phyloP scores from a whole-genome alignment of 495 filamentous ascomycete genomes.

The Letharia lupina region DNA sequence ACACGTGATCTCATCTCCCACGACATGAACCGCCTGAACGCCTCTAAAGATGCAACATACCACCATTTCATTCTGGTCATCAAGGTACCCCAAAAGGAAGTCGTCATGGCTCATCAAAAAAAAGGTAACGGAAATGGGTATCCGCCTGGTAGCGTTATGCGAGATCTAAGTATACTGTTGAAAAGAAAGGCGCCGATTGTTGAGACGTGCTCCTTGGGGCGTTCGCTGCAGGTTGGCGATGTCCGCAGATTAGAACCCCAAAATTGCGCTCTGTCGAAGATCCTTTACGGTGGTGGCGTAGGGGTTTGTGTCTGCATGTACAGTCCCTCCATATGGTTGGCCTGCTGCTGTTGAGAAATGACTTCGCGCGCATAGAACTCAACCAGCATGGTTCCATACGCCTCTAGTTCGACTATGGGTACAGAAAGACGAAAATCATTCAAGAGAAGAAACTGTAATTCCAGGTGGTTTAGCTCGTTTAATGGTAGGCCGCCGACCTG shows the following conservation, averaged over 20 bases:
- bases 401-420: constrained; percentile 89
- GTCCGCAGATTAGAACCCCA: neutral
- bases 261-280: neutral
- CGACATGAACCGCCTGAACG: neutral
- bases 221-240: neutral
- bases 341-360: constrained; percentile 52
- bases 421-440: constrained; percentile 96
- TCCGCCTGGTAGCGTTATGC: neutral
- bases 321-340: constrained; percentile 14
- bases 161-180: neutral
- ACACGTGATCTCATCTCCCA: neutral
- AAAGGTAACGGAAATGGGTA: constrained; percentile 1
- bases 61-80: constrained; percentile 4
- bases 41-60: constrained; percentile 6
- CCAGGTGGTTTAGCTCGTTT: constrained; percentile 92
- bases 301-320: constrained; percentile 10
- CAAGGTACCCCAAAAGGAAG: neutral
- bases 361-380: constrained; percentile 96
- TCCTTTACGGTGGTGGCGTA: neutral
- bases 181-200: neutral
- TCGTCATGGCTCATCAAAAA: constrained; percentile 4
- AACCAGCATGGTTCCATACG: constrained; percentile 97
- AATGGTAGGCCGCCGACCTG: constrained; percentile 95
- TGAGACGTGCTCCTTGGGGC: neutral
- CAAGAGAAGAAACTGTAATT: constrained; percentile 90